Evolutionary conservation across 768 basidiomycete species (phyloP).

Genomic region (Omphalotus guepiniiformis): DNA sequence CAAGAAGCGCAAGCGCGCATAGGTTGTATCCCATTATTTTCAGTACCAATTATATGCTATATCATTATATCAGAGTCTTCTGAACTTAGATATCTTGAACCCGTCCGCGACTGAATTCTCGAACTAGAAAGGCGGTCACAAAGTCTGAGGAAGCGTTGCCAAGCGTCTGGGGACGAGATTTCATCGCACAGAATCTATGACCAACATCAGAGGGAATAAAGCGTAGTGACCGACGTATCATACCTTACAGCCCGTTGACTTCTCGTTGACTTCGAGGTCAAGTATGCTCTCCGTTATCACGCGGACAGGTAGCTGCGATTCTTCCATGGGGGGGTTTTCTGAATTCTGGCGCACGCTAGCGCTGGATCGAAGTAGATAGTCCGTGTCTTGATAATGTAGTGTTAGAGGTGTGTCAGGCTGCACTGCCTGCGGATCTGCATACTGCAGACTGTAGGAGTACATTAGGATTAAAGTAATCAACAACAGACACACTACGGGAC

Average conservation of each 20-base stretch:
- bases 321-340: constrained; percentile 16
- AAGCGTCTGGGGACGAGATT: constrained; percentile 30
- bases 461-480: not conserved
- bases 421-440: constrained; percentile 17
- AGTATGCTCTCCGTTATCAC: constrained; percentile 43
- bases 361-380: constrained; percentile 45
- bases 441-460: constrained; percentile 29
- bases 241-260: constrained; percentile 53
- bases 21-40: constrained; percentile 3
- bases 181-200: constrained; percentile 44
- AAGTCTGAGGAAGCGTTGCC: constrained; percentile 34
- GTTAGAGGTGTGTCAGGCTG: constrained; percentile 48
- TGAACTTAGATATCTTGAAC: not conserved
- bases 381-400: constrained; percentile 29
- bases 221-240: constrained; percentile 12
- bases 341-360: constrained; percentile 44
- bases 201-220: not conserved
- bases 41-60: not conserved
- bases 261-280: constrained; percentile 53
- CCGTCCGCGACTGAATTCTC: constrained; percentile 1
- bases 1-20: constrained; percentile 51
- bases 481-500: constrained; percentile 16
- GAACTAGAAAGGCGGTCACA: constrained; percentile 21
- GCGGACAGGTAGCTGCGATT: constrained; percentile 1
- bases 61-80: constrained; percentile 5